Evolutionary conservation across 805 yeast genomes (phyloP).

Genomic region (Allodekkera sacchari): DNA sequence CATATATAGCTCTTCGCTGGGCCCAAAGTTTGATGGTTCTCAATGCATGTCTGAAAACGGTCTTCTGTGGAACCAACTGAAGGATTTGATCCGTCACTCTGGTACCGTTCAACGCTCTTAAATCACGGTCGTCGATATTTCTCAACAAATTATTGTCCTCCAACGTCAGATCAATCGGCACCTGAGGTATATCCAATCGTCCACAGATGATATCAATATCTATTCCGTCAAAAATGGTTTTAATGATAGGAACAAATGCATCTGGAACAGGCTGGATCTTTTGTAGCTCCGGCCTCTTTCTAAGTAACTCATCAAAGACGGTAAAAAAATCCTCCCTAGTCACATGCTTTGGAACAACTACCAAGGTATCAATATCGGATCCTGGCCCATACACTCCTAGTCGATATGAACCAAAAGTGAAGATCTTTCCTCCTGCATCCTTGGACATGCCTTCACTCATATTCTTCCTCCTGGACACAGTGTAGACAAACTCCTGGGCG

Average conservation of each 20-base stretch:
- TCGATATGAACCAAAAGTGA: constrained; percentile 90
- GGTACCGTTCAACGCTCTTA: constrained; percentile 89
- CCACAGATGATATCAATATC: constrained; percentile 90
- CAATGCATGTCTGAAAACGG: constrained; percentile 85
- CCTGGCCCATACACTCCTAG: constrained; percentile 98
- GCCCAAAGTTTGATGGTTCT: constrained; percentile 97
- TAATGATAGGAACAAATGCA: constrained; percentile 96
- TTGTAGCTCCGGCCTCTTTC: constrained; percentile 72
- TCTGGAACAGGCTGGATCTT: constrained; percentile 93
- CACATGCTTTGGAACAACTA: constrained; percentile 97
- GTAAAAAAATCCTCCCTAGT: constrained; percentile 82
- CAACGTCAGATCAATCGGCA: constrained; percentile 66
- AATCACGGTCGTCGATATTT: constrained; percentile 85
- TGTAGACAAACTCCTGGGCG: constrained; percentile 74
- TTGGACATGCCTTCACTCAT: constrained; percentile 97
- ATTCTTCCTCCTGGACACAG: constrained; percentile 70
- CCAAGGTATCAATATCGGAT: constrained; percentile 91
- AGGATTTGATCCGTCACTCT: constrained; percentile 94
- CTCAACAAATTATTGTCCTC: constrained; percentile 78
- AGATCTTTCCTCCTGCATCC: constrained; percentile 97
- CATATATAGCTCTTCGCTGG: constrained; percentile 87
- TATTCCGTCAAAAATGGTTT: constrained; percentile 82
- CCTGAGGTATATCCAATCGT: constrained; percentile 70
- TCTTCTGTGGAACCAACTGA: constrained; percentile 82
- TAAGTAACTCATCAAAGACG: constrained; percentile 63